Evolutionary conservation across 228 moss, liverwort and hornwort genomes (phyloP).

Genomic region (Sphagnum magellanicum): DNA sequence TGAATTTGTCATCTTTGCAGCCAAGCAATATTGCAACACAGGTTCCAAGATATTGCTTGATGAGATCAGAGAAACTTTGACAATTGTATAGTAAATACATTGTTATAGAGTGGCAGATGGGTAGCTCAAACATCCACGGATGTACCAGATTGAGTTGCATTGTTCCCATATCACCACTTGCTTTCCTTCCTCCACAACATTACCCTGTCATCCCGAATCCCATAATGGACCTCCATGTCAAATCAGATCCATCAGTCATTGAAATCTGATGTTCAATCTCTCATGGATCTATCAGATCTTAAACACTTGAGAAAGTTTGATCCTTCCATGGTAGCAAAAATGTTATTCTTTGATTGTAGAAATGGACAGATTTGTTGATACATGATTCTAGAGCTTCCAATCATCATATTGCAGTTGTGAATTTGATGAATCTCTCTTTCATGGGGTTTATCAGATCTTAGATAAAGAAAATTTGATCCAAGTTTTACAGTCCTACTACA

Average conservation of each 20-base stretch:
- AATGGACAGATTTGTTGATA: neutral
- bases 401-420: too few relatives aligned
- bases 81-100: too few relatives aligned
- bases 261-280: too few relatives aligned
- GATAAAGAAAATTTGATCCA: too few relatives aligned
- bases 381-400: neutral
- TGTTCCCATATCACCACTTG: constrained; percentile 61
- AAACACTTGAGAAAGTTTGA: neutral
- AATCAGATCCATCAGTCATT: neutral
- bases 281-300: too few relatives aligned
- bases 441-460: too few relatives aligned
- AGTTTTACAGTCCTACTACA: too few relatives aligned
- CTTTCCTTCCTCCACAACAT: constrained; percentile 53
- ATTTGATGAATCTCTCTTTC: too few relatives aligned
- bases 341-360: neutral
- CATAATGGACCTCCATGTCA: neutral
- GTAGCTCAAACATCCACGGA: constrained; percentile 44
- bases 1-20: too few relatives aligned
- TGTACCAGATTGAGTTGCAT: constrained; percentile 52
- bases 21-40: too few relatives aligned
- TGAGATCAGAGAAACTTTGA: too few relatives aligned
- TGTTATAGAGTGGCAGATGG: constrained; percentile 9
- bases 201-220: constrained; percentile 14
- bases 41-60: too few relatives aligned
- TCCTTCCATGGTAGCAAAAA: neutral